phyloP scores from a whole-genome alignment of 2,329 filamentous ascomycete species.

The Aspergillus fumigatiaffinis region DNA sequence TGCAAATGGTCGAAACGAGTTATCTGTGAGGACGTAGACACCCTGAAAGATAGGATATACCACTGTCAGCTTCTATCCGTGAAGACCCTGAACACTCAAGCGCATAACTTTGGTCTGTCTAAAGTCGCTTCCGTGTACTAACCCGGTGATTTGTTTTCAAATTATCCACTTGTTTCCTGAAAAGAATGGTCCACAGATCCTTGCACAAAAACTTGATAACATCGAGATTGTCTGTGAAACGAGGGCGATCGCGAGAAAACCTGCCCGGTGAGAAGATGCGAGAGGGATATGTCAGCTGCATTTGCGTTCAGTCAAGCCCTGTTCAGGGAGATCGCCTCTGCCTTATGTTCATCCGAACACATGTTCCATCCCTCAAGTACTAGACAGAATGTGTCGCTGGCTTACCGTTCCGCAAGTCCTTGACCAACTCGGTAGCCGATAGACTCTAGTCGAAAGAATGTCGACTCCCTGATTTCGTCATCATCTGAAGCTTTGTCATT shows the following conservation, averaged over 20 bases:
- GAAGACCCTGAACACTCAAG: neutral
- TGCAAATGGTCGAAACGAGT: slow-evolving; percentile 79
- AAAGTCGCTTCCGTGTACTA: slow-evolving; percentile 21
- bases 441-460: slow-evolving; percentile 77
- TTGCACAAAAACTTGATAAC: slow-evolving; percentile 99
- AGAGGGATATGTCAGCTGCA: neutral
- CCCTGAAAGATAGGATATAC: slow-evolving; percentile 51
- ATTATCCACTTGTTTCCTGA: slow-evolving; percentile 97
- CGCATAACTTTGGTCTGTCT: neutral
- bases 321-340: neutral
- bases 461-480: slow-evolving; percentile 80
- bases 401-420: slow-evolving; percentile 81
- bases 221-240: slow-evolving; percentile 87
- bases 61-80: neutral
- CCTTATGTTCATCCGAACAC: neutral
- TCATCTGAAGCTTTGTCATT: slow-evolving; percentile 32
- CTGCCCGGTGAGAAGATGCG: slow-evolving; percentile 16
- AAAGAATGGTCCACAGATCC: slow-evolving; percentile 91
- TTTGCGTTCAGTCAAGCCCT: neutral
- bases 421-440: slow-evolving; percentile 89
- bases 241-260: slow-evolving; percentile 63
- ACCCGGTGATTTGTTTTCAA: slow-evolving; percentile 95
- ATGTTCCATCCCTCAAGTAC: neutral
- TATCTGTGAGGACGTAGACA: slow-evolving; percentile 94
- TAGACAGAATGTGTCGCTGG: neutral